Evolutionary conservation across 1,284 basidiomycete genomes (phyloP).

Genomic region (Cryptococcus jaspeensis): DNA sequence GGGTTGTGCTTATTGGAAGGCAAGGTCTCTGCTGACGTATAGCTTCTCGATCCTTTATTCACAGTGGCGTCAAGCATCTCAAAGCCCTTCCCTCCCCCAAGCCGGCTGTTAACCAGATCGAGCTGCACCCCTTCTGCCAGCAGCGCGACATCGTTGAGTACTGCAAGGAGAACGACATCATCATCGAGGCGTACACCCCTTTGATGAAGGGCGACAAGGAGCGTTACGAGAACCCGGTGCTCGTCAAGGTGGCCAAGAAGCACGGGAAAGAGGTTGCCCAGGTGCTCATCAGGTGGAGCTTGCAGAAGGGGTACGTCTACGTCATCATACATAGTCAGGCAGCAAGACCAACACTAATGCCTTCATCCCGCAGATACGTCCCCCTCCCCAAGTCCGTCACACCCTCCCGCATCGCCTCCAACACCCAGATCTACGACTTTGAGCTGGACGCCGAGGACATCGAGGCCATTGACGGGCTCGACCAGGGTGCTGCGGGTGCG

Average conservation of each 20-base stretch:
- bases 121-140: constrained; percentile 82
- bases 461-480: constrained; percentile 56
- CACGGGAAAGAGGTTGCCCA: constrained; percentile 66
- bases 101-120: constrained; percentile 80
- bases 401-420: constrained; percentile 64
- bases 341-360: background rate
- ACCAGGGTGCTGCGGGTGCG: constrained; percentile 46
- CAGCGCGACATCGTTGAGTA: constrained; percentile 73
- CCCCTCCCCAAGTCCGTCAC: constrained; percentile 75
- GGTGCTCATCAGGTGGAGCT: constrained; percentile 74
- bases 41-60: background rate
- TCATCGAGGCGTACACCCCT: constrained; percentile 75
- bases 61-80: constrained; percentile 70
- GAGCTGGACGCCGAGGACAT: constrained; percentile 64
- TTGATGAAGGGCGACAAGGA: constrained; percentile 56
- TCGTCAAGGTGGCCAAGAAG: constrained; percentile 56
- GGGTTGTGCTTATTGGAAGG: background rate
- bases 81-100: constrained; percentile 67
- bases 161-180: constrained; percentile 65
- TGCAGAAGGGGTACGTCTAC: constrained; percentile 66
- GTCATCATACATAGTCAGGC: background rate
- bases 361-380: constrained; percentile 55
- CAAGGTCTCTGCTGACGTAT: background rate
- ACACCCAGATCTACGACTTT: constrained; percentile 69
- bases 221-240: constrained; percentile 3